Conservation (phyloP, 169 alveolate species). For the Plasmodium cynomolgi region DNA sequence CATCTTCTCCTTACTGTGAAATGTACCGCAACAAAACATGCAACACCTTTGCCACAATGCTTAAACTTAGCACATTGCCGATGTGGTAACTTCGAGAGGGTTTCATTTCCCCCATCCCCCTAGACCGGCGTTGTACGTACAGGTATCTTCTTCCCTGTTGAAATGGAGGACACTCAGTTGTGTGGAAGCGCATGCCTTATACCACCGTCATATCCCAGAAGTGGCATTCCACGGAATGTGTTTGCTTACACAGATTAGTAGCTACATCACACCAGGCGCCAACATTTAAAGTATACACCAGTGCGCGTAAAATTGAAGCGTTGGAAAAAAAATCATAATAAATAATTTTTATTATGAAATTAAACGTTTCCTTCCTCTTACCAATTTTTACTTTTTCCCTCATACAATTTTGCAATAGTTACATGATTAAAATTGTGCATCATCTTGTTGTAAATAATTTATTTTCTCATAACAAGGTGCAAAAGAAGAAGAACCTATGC, state of each 20-base stretch:
- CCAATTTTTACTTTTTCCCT: background rate
- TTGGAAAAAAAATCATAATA: background rate
- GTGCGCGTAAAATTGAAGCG: background rate
- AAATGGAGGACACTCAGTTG: background rate
- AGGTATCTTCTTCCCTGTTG: background rate
- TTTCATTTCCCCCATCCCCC: background rate
- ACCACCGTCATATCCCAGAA: background rate
- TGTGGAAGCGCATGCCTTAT: background rate
- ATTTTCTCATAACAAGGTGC: background rate
- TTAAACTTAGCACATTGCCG: background rate
- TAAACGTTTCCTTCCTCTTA: background rate
- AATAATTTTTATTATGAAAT: conserved; percentile 40
- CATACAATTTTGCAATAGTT: conserved; percentile 24
- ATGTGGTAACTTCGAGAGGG: background rate
- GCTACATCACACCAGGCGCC: background rate
- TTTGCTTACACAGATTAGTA: background rate
- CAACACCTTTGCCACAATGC: background rate
- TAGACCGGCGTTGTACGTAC: background rate
- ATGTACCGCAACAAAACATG: background rate
- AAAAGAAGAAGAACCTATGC: background rate
- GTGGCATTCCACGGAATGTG: background rate
- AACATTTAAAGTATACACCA: background rate
- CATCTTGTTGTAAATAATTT: background rate
- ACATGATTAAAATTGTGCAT: background rate
- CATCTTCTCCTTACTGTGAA: background rate